Evolutionary conservation across 371 early-diverging fungal species (phyloP).

Genomic region (Catenaria anguillulae): DNA sequence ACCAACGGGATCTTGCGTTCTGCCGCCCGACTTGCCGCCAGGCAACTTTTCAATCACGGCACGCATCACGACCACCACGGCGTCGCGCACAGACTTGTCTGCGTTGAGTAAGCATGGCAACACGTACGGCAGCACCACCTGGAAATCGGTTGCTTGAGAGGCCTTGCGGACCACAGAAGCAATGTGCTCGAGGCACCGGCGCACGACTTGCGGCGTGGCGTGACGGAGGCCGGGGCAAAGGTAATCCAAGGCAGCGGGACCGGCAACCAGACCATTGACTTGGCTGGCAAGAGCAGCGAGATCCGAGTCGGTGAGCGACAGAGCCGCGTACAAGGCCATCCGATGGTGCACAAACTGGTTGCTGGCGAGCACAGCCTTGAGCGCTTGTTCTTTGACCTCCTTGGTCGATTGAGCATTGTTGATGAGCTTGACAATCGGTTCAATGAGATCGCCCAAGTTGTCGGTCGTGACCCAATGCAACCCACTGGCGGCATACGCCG

Average conservation of each 20-base stretch:
- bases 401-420: constrained; percentile 8
- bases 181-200: not conserved
- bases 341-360: constrained; percentile 53
- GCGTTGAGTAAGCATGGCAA: not conserved
- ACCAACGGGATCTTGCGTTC: not conserved
- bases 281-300: too few species aligned
- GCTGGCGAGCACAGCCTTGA: constrained; percentile 4
- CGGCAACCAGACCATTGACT: too few species aligned
- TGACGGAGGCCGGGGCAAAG: not conserved
- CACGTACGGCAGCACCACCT: not conserved
- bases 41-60: not conserved
- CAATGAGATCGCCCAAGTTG: not conserved
- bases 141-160: not conserved
- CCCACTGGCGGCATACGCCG: constrained; percentile 7
- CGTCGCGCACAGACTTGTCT: not conserved
- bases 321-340: constrained; percentile 55
- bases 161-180: not conserved
- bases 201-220: not conserved
- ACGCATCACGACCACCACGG: not conserved
- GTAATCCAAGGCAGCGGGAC: too few species aligned
- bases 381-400: constrained; percentile 12
- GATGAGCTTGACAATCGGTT: constrained; percentile 7
- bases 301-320: constrained; percentile 34
- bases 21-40: not conserved
- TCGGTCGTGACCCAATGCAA: constrained; percentile 7